These are phyloP conservation scores for Euphorbia lathyris DNA, from an alignment of 345 rosid species.

Conservation along the genomic window DNA sequence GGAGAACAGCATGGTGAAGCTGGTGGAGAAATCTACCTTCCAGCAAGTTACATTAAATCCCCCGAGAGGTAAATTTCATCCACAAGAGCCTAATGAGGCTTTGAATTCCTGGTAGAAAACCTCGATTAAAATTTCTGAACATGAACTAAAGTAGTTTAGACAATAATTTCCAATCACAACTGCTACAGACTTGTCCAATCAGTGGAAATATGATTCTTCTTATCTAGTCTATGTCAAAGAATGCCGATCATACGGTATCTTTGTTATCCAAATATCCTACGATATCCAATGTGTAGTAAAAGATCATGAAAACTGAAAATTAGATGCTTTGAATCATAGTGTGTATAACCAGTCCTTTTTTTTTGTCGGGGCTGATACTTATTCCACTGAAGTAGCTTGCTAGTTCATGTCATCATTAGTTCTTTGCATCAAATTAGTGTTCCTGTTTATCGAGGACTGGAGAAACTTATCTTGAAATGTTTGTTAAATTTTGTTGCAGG, in stretches of 20 bases:
- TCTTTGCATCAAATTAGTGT: neutral
- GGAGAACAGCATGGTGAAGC: constrained; percentile 98
- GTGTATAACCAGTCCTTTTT: neutral
- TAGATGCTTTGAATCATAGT: neutral
- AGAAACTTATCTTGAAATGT: neutral
- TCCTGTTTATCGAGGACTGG: neutral
- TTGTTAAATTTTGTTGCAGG: constrained; percentile 26
- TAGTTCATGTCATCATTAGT: neutral
- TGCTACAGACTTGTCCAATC: neutral
- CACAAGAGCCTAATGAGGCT: too few relatives aligned
- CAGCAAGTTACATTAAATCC: constrained; percentile 53
- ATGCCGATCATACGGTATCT: neutral
- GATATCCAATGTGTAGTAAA: neutral
- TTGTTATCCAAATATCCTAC: neutral
- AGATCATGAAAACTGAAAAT: neutral
- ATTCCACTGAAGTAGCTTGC: neutral
- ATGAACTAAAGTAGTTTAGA: neutral
- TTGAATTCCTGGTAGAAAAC: neutral
- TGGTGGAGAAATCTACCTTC: constrained; percentile 96
- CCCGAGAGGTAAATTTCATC: constrained; percentile 43
- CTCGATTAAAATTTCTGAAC: neutral
- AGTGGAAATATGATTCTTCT: neutral
- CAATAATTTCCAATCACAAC: neutral
- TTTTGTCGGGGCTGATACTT: too few relatives aligned
- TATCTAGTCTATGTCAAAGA: neutral